These are phyloP conservation scores for Phaeoacremonium minimum DNA, from an alignment of 2,329 filamentous ascomycete species.

Conservation along the genomic window DNA sequence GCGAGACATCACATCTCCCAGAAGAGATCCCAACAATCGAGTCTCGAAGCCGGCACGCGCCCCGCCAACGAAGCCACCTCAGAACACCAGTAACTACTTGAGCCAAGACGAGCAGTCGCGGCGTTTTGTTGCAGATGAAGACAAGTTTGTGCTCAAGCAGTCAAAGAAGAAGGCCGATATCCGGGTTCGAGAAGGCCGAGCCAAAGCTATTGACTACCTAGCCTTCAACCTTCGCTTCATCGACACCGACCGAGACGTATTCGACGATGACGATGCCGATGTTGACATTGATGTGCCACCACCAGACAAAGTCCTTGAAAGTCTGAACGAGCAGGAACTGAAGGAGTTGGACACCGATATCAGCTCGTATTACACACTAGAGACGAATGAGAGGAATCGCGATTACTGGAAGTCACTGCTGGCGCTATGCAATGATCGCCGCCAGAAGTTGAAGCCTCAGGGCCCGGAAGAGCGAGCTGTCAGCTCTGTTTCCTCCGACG, in stretches of 20 bases:
- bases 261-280: constrained; percentile 80
- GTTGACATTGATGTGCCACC: constrained; percentile 70
- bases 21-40: constrained; percentile 50
- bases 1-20: constrained; percentile 50
- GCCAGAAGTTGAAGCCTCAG: constrained; percentile 58
- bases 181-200: constrained; percentile 83
- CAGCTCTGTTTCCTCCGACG: constrained; percentile 77
- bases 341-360: constrained; percentile 80
- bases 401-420: constrained; percentile 94
- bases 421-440: constrained; percentile 74
- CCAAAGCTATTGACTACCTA: constrained; percentile 89
- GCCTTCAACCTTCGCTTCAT: constrained; percentile 87
- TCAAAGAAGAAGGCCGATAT: constrained; percentile 98
- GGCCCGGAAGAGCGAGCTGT: constrained; percentile 68
- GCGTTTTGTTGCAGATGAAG: constrained; percentile 89
- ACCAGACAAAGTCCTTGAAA: constrained; percentile 76
- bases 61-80: constrained; percentile 16
- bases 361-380: constrained; percentile 71
- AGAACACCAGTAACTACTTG: constrained; percentile 35
- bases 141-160: constrained; percentile 92
- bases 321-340: constrained; percentile 63
- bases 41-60: constrained; percentile 46
- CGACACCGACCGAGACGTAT: constrained; percentile 76
- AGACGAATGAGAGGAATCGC: constrained; percentile 70
- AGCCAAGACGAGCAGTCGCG: constrained; percentile 75